Evolutionary conservation across 805 yeast genomes (phyloP), one percentile per base, ranked within the genome.

Genomic region (Wickerhamiella parazyma): DNA sequence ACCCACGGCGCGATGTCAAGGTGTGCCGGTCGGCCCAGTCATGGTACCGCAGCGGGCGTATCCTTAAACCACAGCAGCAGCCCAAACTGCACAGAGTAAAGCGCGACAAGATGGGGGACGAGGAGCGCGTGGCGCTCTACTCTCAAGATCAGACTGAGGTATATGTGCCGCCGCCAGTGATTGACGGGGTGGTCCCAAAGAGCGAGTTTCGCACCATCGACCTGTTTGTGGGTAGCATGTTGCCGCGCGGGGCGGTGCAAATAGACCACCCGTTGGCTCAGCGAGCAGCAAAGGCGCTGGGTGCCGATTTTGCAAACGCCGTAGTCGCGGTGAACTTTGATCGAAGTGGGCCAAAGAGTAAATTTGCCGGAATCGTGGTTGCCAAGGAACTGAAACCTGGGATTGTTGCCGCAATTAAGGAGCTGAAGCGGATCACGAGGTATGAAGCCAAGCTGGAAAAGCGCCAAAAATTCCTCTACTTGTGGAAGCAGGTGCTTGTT

Each of bases 131-230:
- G 22, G 57, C 49, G 6, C 56, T 91, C 8, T 89, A 86, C 56
- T 77, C 89, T 1, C 76, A 72, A 38, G 79, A 73, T 36, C 95
- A 86, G 56, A 87, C 96, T 0, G 80, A 77, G 40, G 41, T 71
- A 6, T 86, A 71, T 53, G 61, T 63, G 1, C 87, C 97, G 1
- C 79, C 78, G 0, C 73, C 79, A 0, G 71, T 75, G 0, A 68
- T 61, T 0, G 69, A 79, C 53, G 95, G 95, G 0, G 63, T 64
- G 28, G 73, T 89, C 6, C 76, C 80, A 3, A 80, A 76, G 51
- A 85, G 85, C 56, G 76, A 78, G 1, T 89, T 67, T 57, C 93
- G 94, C 0, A 86, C 89, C 49, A 72, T 89, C 40, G 97, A 89
- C 53, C 61, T 86, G 1, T 89, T 81, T 60, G 72, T 71, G 1